Conservation (phyloP, 2,329 filamentous ascomycete species). For the Didymella pomorum region DNA sequence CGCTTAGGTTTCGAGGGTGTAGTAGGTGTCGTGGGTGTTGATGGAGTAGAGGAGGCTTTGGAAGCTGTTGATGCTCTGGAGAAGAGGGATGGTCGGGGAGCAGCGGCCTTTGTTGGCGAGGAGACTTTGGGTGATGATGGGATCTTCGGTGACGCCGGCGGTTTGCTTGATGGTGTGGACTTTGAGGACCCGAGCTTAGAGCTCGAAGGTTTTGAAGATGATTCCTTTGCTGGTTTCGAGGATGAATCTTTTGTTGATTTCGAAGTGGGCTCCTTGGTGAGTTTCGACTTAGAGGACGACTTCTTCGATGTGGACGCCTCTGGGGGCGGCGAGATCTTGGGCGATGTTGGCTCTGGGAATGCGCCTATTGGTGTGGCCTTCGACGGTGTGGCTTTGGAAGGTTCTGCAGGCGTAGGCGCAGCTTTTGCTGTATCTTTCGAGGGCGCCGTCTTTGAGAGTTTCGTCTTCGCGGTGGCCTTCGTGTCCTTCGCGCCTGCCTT, state of each 20-base stretch:
- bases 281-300: constrained; percentile 9
- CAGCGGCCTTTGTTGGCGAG: neutral
- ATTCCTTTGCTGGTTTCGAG: constrained; percentile 1
- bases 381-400: neutral
- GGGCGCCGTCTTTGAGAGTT: constrained; percentile 3
- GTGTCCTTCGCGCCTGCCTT: constrained; percentile 2
- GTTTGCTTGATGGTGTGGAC: constrained; percentile 1
- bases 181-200: constrained; percentile 6
- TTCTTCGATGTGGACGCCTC: constrained; percentile 9
- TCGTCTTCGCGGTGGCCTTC: constrained; percentile 2
- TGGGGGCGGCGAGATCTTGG: constrained; percentile 1
- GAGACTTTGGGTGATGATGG: constrained; percentile 8
- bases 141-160: constrained; percentile 2
- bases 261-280: neutral
- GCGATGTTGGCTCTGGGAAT: neutral
- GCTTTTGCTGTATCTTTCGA: constrained; percentile 1
- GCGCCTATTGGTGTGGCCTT: constrained; percentile 1
- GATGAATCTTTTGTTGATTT: constrained; percentile 3
- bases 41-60: neutral
- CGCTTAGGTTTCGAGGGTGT: constrained; percentile 10
- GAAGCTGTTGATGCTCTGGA: neutral
- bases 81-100: neutral
- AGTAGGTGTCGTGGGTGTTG: neutral
- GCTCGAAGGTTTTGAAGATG: neutral
- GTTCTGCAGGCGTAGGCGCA: neutral